phyloP scores from a whole-genome alignment of 1,284 basidiomycete genomes.

The Tylopilus orsonianus region DNA sequence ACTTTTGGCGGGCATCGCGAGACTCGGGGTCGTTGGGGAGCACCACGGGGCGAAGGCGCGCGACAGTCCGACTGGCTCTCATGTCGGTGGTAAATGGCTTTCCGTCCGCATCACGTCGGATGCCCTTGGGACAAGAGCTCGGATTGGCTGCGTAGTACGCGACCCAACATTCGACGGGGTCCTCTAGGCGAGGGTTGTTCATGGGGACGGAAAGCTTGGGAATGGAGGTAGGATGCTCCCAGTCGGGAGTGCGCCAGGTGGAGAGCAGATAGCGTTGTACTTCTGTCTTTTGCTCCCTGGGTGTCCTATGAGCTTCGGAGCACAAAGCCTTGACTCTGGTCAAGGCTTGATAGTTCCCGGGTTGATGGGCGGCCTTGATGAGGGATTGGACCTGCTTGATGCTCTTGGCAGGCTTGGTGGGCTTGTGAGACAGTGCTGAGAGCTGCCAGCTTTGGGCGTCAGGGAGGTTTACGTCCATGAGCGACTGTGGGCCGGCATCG shows the following conservation, averaged over 20 bases:
- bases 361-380: slow-evolving; percentile 41
- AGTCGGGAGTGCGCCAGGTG: slow-evolving; percentile 37
- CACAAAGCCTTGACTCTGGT: slow-evolving; percentile 38
- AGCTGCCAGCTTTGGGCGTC: slow-evolving; percentile 25
- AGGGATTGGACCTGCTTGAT: slow-evolving; percentile 42
- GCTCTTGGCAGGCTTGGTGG: slow-evolving; percentile 32
- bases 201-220: slow-evolving; percentile 28
- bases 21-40: slow-evolving; percentile 29
- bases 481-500: slow-evolving; percentile 21
- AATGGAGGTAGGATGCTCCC: slow-evolving; percentile 33
- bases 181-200: slow-evolving; percentile 45
- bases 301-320: slow-evolving; percentile 38
- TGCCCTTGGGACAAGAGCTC: slow-evolving; percentile 45
- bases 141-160: slow-evolving; percentile 42
- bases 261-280: slow-evolving; percentile 40
- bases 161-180: slow-evolving; percentile 44
- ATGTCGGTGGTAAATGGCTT: slow-evolving; percentile 42
- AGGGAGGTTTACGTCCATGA: slow-evolving; percentile 23
- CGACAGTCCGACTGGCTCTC: slow-evolving; percentile 42
- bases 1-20: slow-evolving; percentile 38
- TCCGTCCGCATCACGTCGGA: slow-evolving; percentile 39
- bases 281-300: slow-evolving; percentile 37
- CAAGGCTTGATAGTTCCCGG: slow-evolving; percentile 39
- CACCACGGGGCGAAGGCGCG: slow-evolving; percentile 41
- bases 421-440: slow-evolving; percentile 15